A percentile compares a stretch with the other conserved stretches of the same genome.
Evolutionary conservation across 805 yeast species (phyloP).

Genomic region (Hanseniaspora clermontiae): DNA sequence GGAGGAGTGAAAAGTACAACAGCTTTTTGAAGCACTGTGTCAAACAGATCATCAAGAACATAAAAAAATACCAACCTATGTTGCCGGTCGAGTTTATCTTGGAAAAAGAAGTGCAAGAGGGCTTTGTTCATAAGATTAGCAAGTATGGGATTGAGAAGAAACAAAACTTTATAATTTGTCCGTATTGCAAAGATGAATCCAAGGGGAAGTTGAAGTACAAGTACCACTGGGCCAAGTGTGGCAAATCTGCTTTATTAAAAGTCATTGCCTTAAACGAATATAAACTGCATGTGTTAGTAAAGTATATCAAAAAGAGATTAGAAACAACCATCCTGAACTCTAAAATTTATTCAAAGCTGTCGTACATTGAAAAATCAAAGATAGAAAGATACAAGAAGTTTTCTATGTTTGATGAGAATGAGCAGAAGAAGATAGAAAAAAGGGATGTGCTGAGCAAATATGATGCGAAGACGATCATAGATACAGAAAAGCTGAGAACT

Average conservation of each 20-base stretch:
- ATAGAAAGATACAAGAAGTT: slow-evolving; percentile 57
- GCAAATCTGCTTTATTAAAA: slow-evolving; percentile 29
- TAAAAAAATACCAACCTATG: neutral
- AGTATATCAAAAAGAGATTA: slow-evolving; percentile 1
- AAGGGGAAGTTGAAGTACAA: slow-evolving; percentile 38
- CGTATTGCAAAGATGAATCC: slow-evolving; percentile 38
- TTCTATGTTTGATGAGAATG: slow-evolving; percentile 18
- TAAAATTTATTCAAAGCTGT: slow-evolving; percentile 25
- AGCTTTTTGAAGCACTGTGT: slow-evolving; percentile 26
- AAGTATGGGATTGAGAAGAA: slow-evolving; percentile 11
- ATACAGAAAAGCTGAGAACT: slow-evolving; percentile 12
- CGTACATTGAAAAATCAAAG: slow-evolving; percentile 32
- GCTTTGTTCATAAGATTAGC: slow-evolving; percentile 13
- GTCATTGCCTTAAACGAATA: slow-evolving; percentile 29
- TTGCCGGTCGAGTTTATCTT: slow-evolving; percentile 16
- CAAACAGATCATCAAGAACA: slow-evolving; percentile 10
- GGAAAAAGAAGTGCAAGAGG: slow-evolving; percentile 16
- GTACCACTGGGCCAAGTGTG: slow-evolving; percentile 48
- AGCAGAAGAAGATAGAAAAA: slow-evolving; percentile 14
- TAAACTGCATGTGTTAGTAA: slow-evolving; percentile 24
- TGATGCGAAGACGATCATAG: slow-evolving; percentile 19
- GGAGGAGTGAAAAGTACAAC: slow-evolving; percentile 39
- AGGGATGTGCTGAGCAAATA: slow-evolving; percentile 28
- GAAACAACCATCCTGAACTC: slow-evolving; percentile 6
- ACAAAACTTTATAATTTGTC: slow-evolving; percentile 12